These are phyloP conservation scores for Carex cristatella DNA, from an alignment of 176 grass and related monocot genomes.

Conservation along the genomic window DNA sequence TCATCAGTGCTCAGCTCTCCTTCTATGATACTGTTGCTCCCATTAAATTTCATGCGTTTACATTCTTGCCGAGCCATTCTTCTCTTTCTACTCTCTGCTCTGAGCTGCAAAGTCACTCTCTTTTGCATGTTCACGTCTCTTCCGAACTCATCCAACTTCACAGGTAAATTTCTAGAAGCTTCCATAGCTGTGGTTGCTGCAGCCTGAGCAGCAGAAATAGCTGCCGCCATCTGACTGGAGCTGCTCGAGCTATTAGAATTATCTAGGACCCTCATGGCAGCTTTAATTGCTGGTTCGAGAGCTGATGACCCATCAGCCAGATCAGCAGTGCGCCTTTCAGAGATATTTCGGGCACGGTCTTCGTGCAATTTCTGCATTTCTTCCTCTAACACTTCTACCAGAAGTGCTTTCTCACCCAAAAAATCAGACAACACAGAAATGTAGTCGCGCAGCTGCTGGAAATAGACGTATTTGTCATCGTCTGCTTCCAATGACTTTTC, in stretches of 20 bases:
- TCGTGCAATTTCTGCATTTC: conserved; percentile 82
- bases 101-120: conserved; percentile 60
- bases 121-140: conserved; percentile 76
- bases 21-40: conserved; percentile 50
- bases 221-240: conserved; percentile 38
- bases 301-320: conserved; percentile 60
- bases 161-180: conserved; percentile 47
- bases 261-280: conserved; percentile 72
- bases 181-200: conserved; percentile 56
- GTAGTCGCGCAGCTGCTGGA: conserved; percentile 85
- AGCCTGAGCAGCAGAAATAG: conserved; percentile 67
- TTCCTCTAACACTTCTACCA: conserved; percentile 88
- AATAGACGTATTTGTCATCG: conserved; percentile 78
- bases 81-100: conserved; percentile 55
- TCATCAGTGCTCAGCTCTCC: conserved; percentile 96
- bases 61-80: conserved; percentile 52
- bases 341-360: conserved; percentile 50
- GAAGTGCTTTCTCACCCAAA: conserved; percentile 87
- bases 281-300: conserved; percentile 71
- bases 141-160: conserved; percentile 83
- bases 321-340: conserved; percentile 61
- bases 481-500: conserved; percentile 55
- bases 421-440: conserved; percentile 89
- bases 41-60: conserved; percentile 49
- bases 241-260: conserved; percentile 46